A percentile compares a stretch with the other conserved stretches of the same genome.
Conservation (phyloP, 371 early-diverging fungal genomes). For the Mucor indicus region DNA sequence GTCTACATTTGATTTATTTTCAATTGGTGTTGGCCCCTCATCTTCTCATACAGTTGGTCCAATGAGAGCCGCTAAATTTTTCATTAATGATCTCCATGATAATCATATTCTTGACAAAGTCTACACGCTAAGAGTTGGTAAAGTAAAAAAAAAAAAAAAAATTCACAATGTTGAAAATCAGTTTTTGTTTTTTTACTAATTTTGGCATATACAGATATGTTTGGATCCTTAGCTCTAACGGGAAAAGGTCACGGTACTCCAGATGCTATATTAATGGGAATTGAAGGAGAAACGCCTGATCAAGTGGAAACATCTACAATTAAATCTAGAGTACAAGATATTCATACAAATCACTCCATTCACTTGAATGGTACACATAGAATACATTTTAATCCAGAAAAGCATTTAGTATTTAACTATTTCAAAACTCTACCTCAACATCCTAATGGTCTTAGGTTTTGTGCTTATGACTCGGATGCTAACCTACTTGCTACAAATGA, state of each 20-base stretch:
- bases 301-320: slow-evolving; percentile 82
- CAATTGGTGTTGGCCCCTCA: slow-evolving; percentile 93
- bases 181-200: neutral
- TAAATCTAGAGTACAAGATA: slow-evolving; percentile 67
- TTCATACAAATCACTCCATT: slow-evolving; percentile 63
- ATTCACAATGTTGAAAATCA: slow-evolving; percentile 9
- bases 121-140: slow-evolving; percentile 65
- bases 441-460: slow-evolving; percentile 94
- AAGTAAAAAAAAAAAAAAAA: neutral
- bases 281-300: slow-evolving; percentile 92
- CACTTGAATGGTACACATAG: slow-evolving; percentile 72
- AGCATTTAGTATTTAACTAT: slow-evolving; percentile 83
- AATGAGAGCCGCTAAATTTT: slow-evolving; percentile 94
- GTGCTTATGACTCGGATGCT: slow-evolving; percentile 76
- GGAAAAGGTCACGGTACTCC: slow-evolving; percentile 95
- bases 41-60: slow-evolving; percentile 92
- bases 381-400: slow-evolving; percentile 79
- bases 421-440: slow-evolving; percentile 88
- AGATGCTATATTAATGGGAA: slow-evolving; percentile 84
- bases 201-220: slow-evolving; percentile 60
- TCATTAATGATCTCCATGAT: slow-evolving; percentile 78
- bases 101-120: slow-evolving; percentile 72
- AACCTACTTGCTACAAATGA: slow-evolving; percentile 89
- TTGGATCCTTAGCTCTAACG: slow-evolving; percentile 91
- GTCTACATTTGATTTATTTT: slow-evolving; percentile 91